Base-by-base conservation (phyloP, 805 yeast species). In the Yamadazyma kitorensis region DNA sequence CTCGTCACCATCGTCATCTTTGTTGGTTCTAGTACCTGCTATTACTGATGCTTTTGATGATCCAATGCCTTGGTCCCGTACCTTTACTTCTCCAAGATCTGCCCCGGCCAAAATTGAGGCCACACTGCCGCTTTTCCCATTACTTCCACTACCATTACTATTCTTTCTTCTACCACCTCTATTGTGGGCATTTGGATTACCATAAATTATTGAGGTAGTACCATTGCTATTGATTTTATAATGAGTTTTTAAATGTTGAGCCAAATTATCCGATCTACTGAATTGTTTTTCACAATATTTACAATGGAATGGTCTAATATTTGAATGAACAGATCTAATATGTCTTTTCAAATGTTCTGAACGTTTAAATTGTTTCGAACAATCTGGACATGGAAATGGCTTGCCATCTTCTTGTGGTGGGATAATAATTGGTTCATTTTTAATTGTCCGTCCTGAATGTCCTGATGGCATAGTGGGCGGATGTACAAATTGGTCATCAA, bases 261-360 rank as follows among this genome's bases (percentile, higher is more conserved):
- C 70, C 51, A 66, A 56, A 40, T 66, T 66, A 44, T 66, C 72
- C 5, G 65, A 57, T 32, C 72, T 47, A 33, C 61, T 54, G 37
- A 66, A 66, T 49, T 64, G 64, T 55, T 66, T 66, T 15, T 64
- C 71, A 43, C 72, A 66, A 43, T 59, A 62, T 39, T 64, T 64
- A 48, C 72, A 66, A 40, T 63, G 70, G 49, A 64, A 65, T 2
- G 72, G 72, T 12, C 72, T 49, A 34, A 64, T 62, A 41, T 63
- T 64, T n/a, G 68, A 60, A 47, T 66, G 72, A 26, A 66, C 72
- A 4, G 69, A 61, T 27, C 72, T 47, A 29, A 63, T 55, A 39
- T 66, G 72, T 24, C 72, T 50, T 43, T 66, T 66, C 41, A 66
- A 52, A 47, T 66, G 72, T 44, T 66, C 72, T 24, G 64, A 59